Percentiles rank a stretch among this genome's conserved stretches.
These are phyloP conservation scores for Alternaria conjuncta DNA, from an alignment of 2,329 filamentous ascomycete species.

Conservation along the genomic window DNA sequence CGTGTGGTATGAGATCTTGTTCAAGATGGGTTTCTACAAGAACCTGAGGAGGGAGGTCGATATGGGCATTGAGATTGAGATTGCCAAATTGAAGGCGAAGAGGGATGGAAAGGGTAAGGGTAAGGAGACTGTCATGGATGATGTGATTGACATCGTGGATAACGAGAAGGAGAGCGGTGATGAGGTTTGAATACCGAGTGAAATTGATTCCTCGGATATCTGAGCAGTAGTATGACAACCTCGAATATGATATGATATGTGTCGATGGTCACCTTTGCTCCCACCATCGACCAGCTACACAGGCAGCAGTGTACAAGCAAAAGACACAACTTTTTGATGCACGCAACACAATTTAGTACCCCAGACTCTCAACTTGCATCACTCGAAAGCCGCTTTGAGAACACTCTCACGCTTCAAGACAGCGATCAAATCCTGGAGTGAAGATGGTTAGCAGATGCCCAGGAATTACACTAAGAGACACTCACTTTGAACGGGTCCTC, in stretches of 20 bases:
- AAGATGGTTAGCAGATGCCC: background rate
- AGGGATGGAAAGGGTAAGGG: constrained; percentile 30
- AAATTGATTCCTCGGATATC: background rate
- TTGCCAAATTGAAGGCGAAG: constrained; percentile 54
- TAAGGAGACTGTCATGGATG: background rate
- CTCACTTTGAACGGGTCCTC: constrained; percentile 18
- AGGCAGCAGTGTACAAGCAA: background rate
- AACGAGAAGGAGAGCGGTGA: background rate
- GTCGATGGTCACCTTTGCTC: background rate
- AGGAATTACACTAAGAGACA: background rate
- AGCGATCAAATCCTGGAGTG: constrained; percentile 6
- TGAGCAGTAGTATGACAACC: too few species aligned
- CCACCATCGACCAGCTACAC: background rate
- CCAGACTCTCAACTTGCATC: background rate
- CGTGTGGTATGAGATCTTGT: constrained; percentile 93
- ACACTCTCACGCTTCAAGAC: constrained; percentile 10
- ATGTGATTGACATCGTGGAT: background rate
- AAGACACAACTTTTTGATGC: background rate
- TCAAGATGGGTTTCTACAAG: constrained; percentile 81
- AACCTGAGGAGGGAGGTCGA: constrained; percentile 55
- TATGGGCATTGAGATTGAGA: constrained; percentile 52
- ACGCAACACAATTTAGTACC: background rate
- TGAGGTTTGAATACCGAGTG: background rate
- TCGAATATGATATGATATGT: background rate
- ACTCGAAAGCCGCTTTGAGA: constrained; percentile 14